Percentiles rank a stretch among this genome's conserved stretches.
These are phyloP conservation scores for Mycosarcoma mackinlayi DNA, from an alignment of 1,284 basidiomycete genomes.

Conservation along the genomic window DNA sequence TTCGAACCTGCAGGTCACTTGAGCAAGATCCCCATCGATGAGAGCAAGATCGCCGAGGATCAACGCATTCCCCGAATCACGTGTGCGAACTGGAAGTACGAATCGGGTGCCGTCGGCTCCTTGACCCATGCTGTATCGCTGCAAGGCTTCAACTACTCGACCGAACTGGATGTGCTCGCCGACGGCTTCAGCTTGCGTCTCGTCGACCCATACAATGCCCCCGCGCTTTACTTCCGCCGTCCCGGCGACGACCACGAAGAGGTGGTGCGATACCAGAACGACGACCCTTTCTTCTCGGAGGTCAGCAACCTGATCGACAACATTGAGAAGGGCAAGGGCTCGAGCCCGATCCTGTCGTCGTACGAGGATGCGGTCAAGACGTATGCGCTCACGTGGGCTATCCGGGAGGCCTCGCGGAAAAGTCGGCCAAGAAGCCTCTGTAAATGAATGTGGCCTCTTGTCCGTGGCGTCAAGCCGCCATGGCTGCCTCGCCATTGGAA, in stretches of 20 bases:
- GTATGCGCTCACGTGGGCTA: constrained; percentile 67
- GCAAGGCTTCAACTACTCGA: constrained; percentile 67
- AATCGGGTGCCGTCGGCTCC: constrained; percentile 64
- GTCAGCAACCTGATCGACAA: constrained; percentile 65
- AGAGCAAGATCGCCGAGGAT: constrained; percentile 75
- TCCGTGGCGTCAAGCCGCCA: too few species aligned
- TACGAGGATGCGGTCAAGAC: constrained; percentile 67
- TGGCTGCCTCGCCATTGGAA: too few species aligned
- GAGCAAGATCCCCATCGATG: constrained; percentile 82
- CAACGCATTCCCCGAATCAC: constrained; percentile 67
- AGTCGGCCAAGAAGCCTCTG: constrained; percentile 53
- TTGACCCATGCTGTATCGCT: constrained; percentile 67
- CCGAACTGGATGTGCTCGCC: constrained; percentile 65
- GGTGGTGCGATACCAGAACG: constrained; percentile 65
- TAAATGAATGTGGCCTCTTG: not conserved
- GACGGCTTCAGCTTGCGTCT: constrained; percentile 65
- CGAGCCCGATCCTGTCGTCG: constrained; percentile 57
- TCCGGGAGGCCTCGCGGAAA: constrained; percentile 63
- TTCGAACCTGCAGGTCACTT: constrained; percentile 78
- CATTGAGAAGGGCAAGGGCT: constrained; percentile 60
- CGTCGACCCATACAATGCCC: constrained; percentile 67
- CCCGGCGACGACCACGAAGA: constrained; percentile 68
- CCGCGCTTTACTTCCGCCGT: constrained; percentile 65
- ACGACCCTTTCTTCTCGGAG: constrained; percentile 69
- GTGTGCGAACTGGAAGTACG: constrained; percentile 67